phyloP scores from a whole-genome alignment of 352 stramenopile genomes.

The Phytophthora kernoviae region DNA sequence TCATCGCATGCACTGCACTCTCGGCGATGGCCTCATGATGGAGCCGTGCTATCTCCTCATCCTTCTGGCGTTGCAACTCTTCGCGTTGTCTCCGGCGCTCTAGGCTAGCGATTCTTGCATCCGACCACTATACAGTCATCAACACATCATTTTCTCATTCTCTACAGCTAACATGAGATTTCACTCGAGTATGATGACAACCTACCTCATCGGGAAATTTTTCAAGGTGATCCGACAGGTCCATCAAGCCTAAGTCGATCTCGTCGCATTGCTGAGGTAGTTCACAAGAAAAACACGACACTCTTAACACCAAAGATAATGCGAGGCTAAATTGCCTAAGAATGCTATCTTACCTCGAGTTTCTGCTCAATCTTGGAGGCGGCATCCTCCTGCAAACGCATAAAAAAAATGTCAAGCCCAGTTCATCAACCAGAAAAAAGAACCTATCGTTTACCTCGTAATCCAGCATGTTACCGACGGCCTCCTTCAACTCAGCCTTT shows the following conservation, averaged over 20 bases:
- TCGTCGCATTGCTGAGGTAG: conserved; percentile 73
- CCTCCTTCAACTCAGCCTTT: conserved; percentile 52
- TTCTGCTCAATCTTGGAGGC: conserved; percentile 72
- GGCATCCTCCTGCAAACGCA: conserved; percentile 46
- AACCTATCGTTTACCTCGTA: conserved; percentile 61
- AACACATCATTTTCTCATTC: background rate
- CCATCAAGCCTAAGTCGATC: conserved; percentile 79
- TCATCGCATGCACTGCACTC: conserved; percentile 71
- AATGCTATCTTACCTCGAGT: conserved; percentile 55
- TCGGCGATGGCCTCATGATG: conserved; percentile 77
- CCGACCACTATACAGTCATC: conserved; percentile 52
- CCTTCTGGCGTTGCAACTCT: conserved; percentile 64
- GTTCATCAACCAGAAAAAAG: conserved; percentile 1
- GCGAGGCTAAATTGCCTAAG: background rate
- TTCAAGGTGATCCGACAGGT: conserved; percentile 70
- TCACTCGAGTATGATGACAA: background rate
- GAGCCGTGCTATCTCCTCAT: conserved; percentile 69
- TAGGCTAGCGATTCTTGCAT: conserved; percentile 50
- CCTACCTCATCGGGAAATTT: conserved; percentile 74
- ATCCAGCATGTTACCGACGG: conserved; percentile 63
- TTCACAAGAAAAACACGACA: conserved; percentile 5
- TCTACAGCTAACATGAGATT: too few relatives aligned
- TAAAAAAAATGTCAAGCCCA: conserved; percentile 3
- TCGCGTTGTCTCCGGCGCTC: conserved; percentile 65
- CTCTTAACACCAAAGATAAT: background rate